phyloP scores from a whole-genome alignment of 2,329 filamentous ascomycete species.

The Botrytis aclada region DNA sequence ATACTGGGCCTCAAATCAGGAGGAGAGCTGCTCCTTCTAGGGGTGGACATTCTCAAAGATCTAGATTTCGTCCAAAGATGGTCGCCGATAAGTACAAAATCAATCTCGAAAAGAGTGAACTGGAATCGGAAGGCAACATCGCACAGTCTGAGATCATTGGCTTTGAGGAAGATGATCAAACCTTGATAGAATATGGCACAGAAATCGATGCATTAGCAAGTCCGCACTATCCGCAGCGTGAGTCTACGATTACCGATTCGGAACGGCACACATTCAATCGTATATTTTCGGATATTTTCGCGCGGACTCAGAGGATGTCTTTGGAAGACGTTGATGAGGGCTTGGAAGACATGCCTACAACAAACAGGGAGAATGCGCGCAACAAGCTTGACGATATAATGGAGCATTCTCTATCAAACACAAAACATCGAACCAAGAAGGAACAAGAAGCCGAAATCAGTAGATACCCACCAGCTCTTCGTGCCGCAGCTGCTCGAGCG shows the following conservation, averaged over 20 bases:
- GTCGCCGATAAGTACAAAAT: not conserved
- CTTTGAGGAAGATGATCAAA: slow-evolving; percentile 23
- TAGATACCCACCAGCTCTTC: slow-evolving; percentile 35
- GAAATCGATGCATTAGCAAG: slow-evolving; percentile 28
- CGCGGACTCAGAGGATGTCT: slow-evolving; percentile 34
- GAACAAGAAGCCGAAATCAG: slow-evolving; percentile 28
- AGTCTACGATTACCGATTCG: slow-evolving; percentile 55
- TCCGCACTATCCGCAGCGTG: slow-evolving; percentile 26
- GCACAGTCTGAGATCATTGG: slow-evolving; percentile 5
- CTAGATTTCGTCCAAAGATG: not conserved
- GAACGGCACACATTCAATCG: slow-evolving; percentile 51
- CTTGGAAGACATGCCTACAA: not conserved
- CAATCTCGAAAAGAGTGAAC: slow-evolving; percentile 13
- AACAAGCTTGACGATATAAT: slow-evolving; percentile 29
- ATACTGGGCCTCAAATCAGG: not conserved
- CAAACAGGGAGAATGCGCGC: slow-evolving; percentile 22
- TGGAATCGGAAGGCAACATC: slow-evolving; percentile 9
- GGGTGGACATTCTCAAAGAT: not conserved
- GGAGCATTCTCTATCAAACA: slow-evolving; percentile 17
- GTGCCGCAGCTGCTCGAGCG: slow-evolving; percentile 35
- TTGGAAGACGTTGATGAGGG: not conserved
- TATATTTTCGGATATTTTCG: slow-evolving; percentile 58
- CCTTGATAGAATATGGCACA: slow-evolving; percentile 20
- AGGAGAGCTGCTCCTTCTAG: not conserved
- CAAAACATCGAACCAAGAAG: slow-evolving; percentile 15